Conservation (phyloP, 108 stramenopile genomes). For the Pseudonitzschia delicatissima region DNA sequence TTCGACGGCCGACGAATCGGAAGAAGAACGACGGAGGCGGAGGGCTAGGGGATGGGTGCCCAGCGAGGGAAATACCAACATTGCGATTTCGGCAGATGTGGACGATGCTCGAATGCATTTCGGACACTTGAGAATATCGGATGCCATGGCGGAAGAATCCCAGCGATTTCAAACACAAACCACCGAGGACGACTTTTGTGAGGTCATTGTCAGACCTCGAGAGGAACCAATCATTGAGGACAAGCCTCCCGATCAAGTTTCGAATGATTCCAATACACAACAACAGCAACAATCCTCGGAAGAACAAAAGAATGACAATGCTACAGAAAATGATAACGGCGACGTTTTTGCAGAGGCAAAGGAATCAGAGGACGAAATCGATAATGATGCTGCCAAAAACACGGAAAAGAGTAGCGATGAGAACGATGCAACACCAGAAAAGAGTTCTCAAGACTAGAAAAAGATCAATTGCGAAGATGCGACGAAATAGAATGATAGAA, state of each 20-base stretch:
- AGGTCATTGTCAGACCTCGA: slow-evolving; percentile 18
- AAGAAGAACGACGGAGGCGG: slow-evolving; percentile 45
- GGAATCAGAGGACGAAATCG: too few species aligned
- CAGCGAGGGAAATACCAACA: slow-evolving; percentile 22
- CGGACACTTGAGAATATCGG: slow-evolving; percentile 25
- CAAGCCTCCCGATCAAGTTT: background rate
- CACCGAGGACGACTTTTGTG: slow-evolving; percentile 38
- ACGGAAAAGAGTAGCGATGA: too few species aligned
- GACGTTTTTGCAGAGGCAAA: too few species aligned
- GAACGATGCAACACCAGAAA: too few species aligned
- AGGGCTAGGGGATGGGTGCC: slow-evolving; percentile 45
- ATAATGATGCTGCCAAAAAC: too few species aligned
- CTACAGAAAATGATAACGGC: too few species aligned
- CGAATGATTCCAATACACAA: background rate
- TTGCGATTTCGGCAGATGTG: slow-evolving; percentile 1
- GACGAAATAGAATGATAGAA: too few species aligned
- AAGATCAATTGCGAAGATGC: too few species aligned
- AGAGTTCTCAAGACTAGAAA: too few species aligned
- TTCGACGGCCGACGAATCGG: slow-evolving; percentile 48
- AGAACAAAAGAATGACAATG: too few species aligned
- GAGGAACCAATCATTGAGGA: slow-evolving; percentile 29
- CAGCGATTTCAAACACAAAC: slow-evolving; percentile 28
- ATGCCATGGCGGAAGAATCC: slow-evolving; percentile 14
- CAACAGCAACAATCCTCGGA: too few species aligned
- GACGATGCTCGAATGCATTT: slow-evolving; percentile 19